Base-by-base conservation (phyloP, 2,329 filamentous ascomycete species). In the Penicillium sclerotigenum region DNA sequence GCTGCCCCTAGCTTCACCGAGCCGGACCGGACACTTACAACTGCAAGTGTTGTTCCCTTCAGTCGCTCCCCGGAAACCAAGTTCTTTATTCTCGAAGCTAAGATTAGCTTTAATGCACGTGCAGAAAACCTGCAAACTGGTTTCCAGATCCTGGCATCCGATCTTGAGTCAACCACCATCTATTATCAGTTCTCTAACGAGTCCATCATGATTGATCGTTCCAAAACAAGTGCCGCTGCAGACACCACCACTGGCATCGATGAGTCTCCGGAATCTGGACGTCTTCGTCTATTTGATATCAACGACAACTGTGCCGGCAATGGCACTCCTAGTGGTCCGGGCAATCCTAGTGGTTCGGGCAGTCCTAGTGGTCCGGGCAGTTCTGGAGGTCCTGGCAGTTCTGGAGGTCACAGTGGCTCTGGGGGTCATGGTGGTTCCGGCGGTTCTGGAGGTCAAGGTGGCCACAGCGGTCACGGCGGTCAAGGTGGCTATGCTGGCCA, bases 231-330 rank as follows among this genome's bases (percentile, higher is more conserved):
- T 18, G 40, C 40, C 10, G 40, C 40, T n/a, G 40, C 16, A 18
- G 20, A 13, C 9, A 42, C 40, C 0, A 42, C 22, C 5, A n/a
- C 16, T 16, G 40, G 40, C 7, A 28, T 42, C 5, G 40, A 42
- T 26, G 5, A 2, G 9, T 42, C 40, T n/a, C 24, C 40, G 5
- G 40, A 42, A n/a, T 28, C 40, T 26, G 40, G 40, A 1, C 22
- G 40, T 18, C 40, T 42, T 28, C 40, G 40, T 18, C 40, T 42
- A 5, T 42, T 42, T 28, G 40, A 42, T 16, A 42, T 42, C 40
- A 28, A 42, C 10, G 40, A 42, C 16, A 2, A 16, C 2, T 42
- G 40, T 42, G 24, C 16, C 14, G 4, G 3, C 9, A n/a, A 42
- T 7, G 10, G 16, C 20, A 16, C 26, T 5, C n/a, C n/a, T n/a